A percentile compares a stretch with the other conserved stretches of the same genome.
These are phyloP conservation scores for Globisporangium solare DNA, from an alignment of 352 stramenopile genomes.

Conservation along the genomic window DNA sequence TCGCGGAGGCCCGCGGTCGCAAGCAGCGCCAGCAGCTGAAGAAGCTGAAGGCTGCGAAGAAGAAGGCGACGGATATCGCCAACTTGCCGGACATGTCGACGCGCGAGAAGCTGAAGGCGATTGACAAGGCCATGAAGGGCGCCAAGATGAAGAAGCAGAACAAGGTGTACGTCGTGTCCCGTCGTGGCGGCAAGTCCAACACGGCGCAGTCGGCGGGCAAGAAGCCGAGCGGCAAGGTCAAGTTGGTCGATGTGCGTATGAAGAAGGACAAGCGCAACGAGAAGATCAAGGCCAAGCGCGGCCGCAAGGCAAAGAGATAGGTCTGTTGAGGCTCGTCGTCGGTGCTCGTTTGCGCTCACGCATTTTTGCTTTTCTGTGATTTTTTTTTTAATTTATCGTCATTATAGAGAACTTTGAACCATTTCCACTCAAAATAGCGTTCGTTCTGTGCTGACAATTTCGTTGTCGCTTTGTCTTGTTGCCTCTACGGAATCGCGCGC, in stretches of 20 bases:
- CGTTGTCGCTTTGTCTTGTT: neutral
- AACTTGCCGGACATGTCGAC: constrained; percentile 96
- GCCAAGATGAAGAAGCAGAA: constrained; percentile 87
- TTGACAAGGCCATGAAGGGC: constrained; percentile 96
- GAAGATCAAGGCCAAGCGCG: constrained; percentile 76
- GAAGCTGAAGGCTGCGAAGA: constrained; percentile 96
- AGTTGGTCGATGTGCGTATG: constrained; percentile 98
- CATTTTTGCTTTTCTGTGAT: neutral
- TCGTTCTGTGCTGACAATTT: too few relatives aligned
- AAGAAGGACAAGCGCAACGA: constrained; percentile 94
- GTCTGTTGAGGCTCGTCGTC: constrained; percentile 3
- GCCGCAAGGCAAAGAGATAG: constrained; percentile 87
- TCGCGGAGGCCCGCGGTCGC: constrained; percentile 95
- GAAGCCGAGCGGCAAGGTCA: constrained; percentile 88
- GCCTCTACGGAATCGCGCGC: constrained; percentile 9
- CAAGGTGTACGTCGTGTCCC: constrained; percentile 97
- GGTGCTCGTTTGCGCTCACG: too few relatives aligned
- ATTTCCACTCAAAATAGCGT: too few relatives aligned
- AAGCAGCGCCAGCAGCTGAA: constrained; percentile 93
- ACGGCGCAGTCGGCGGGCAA: constrained; percentile 62
- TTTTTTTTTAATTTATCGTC: constrained; percentile 17
- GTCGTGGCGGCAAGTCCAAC: constrained; percentile 44
- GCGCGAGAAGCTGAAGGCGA: constrained; percentile 97
- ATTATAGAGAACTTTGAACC: neutral
- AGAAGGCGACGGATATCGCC: constrained; percentile 95